Conservation (phyloP, 2,329 filamentous ascomycete species). For the Trichoderma brevicompactum region DNA sequence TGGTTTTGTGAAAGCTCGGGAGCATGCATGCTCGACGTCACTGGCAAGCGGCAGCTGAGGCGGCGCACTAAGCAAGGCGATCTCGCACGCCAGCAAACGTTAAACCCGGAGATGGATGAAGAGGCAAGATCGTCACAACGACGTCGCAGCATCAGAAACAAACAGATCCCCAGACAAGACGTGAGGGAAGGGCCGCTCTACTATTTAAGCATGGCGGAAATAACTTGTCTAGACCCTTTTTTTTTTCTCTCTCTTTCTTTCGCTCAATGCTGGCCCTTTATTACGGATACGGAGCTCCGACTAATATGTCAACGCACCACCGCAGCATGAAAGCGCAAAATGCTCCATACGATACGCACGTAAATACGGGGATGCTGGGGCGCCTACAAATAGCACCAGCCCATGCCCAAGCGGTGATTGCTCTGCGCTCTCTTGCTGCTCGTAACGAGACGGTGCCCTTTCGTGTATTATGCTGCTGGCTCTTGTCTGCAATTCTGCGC, state of each 20-base stretch:
- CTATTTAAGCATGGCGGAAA: conserved; percentile 26
- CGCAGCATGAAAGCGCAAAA: background rate
- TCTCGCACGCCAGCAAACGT: conserved; percentile 23
- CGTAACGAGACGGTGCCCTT: conserved; percentile 6
- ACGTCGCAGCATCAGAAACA: conserved; percentile 22
- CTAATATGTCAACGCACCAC: background rate
- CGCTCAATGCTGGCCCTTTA: background rate
- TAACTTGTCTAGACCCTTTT: background rate
- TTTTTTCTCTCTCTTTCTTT: background rate
- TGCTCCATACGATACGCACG: conserved; percentile 12
- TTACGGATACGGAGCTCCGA: conserved; percentile 13
- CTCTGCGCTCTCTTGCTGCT: background rate
- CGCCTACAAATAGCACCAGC: background rate
- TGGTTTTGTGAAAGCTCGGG: conserved; percentile 1
- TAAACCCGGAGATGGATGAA: conserved; percentile 24
- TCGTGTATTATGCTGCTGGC: background rate
- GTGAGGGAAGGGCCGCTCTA: conserved; percentile 7
- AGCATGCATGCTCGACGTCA: conserved; percentile 28
- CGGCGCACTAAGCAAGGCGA: conserved; percentile 27
- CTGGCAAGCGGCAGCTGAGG: conserved; percentile 24
- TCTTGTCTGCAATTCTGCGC: conserved; percentile 17
- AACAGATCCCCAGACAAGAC: conserved; percentile 10
- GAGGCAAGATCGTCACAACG: conserved; percentile 29
- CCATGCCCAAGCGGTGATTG: background rate
- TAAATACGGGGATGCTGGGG: conserved; percentile 16